Conservation (phyloP, 192 early-diverging fungal genomes). For the Mortierella alpina region DNA sequence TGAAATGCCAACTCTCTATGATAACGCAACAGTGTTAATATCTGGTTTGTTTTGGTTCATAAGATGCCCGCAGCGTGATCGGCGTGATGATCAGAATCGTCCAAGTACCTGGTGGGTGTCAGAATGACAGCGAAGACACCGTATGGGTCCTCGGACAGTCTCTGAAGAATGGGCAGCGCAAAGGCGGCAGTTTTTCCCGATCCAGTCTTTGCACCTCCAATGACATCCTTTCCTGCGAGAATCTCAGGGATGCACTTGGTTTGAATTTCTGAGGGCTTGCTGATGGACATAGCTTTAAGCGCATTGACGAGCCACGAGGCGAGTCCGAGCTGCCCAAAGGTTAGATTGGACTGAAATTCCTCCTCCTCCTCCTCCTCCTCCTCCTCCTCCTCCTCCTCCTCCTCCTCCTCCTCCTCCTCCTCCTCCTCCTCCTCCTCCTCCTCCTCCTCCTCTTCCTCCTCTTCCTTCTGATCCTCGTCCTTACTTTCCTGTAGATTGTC, state of each 20-base stretch:
- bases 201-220: conserved; percentile 96
- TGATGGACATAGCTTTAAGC: conserved; percentile 84
- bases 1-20: conserved; percentile 95
- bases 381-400: conserved; percentile 29
- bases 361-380: conserved; percentile 54
- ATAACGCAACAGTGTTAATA: background rate
- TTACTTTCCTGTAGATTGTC: background rate
- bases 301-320: conserved; percentile 85
- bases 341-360: conserved; percentile 10
- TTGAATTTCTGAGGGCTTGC: conserved; percentile 93
- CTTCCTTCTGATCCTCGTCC: conserved; percentile 1
- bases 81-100: background rate
- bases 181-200: conserved; percentile 98
- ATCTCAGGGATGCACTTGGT: conserved; percentile 85
- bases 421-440: background rate
- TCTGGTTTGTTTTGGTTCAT: too few relatives aligned
- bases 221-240: conserved; percentile 81
- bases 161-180: conserved; percentile 96
- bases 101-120: conserved; percentile 86
- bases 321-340: conserved; percentile 83
- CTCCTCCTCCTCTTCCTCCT: background rate
- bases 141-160: conserved; percentile 94
- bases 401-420: background rate
- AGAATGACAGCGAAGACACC: conserved; percentile 96
- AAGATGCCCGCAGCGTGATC: too few relatives aligned